Conservation (phyloP, 345 rosid genomes). For the Eucalyptus coolabah region DNA sequence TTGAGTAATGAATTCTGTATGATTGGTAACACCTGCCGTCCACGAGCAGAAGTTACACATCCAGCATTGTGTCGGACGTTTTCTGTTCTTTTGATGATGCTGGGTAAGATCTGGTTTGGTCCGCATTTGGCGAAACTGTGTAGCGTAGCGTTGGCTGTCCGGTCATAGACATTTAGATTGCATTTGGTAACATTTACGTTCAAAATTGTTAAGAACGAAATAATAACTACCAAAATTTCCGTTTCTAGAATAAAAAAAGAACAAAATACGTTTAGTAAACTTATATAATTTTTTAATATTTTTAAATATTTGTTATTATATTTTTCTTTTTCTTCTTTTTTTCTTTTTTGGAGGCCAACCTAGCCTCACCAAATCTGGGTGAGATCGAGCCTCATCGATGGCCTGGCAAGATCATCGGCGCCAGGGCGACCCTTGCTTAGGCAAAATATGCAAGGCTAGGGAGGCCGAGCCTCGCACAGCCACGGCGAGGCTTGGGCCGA, state of each 20-base stretch:
- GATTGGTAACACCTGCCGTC: background rate
- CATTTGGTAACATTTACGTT: rapidly evolving
- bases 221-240: rapidly evolving
- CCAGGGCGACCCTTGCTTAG: too few relatives aligned
- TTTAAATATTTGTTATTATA: too few relatives aligned
- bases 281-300: too few relatives aligned
- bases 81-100: background rate
- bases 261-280: too few relatives aligned
- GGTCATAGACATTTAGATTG: rapidly evolving
- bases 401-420: too few relatives aligned
- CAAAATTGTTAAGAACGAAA: too few relatives aligned
- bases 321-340: too few relatives aligned
- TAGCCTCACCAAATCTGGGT: rapidly evolving
- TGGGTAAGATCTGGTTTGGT: background rate
- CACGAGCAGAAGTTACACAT: background rate
- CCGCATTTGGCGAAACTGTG: background rate
- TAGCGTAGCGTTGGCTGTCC: background rate
- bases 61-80: background rate
- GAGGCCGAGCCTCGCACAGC: rapidly evolving
- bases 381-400: too few relatives aligned
- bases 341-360: rapidly evolving
- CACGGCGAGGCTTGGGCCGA: too few relatives aligned
- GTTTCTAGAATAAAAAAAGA: too few relatives aligned
- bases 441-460: rapidly evolving
- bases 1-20: background rate